Conservation (phyloP, 768 basidiomycete genomes). For the Boletus rufocinnamomeus region DNA sequence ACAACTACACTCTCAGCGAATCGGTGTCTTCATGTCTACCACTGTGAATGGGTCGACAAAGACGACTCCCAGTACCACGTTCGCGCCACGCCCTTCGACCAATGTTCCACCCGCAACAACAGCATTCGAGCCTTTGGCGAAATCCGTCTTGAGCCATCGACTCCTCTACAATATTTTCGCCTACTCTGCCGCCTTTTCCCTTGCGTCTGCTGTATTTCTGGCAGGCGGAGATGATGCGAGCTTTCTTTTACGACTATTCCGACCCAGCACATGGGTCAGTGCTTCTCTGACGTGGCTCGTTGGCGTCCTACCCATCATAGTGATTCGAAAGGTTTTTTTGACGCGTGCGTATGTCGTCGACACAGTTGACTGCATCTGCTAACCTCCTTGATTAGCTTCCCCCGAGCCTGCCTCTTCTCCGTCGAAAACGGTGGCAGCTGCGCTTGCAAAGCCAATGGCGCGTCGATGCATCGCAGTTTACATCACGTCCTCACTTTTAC, state of each 20-base stretch:
- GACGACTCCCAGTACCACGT: conserved; percentile 22
- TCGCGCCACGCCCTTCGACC: conserved; percentile 48
- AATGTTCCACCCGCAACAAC: conserved; percentile 58
- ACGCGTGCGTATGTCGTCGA: conserved; percentile 48
- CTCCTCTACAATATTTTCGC: conserved; percentile 56
- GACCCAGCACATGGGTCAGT: conserved; percentile 45
- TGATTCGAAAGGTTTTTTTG: conserved; percentile 60
- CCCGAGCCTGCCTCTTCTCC: conserved; percentile 55
- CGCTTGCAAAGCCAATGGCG: conserved; percentile 50
- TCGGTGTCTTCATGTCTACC: conserved; percentile 10
- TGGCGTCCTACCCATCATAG: conserved; percentile 56
- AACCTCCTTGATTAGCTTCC: conserved; percentile 37
- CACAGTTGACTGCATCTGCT: not conserved
- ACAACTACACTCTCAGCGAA: not conserved
- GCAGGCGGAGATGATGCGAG: conserved; percentile 17
- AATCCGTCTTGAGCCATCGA: conserved; percentile 60
- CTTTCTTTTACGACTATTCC: conserved; percentile 40
- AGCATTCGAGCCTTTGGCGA: conserved; percentile 66
- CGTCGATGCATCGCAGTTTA: conserved; percentile 49
- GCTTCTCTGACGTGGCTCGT: conserved; percentile 49
- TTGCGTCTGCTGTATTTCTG: conserved; percentile 42
- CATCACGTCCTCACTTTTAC: conserved; percentile 44
- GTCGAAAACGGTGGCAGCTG: conserved; percentile 45
- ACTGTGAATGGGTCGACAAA: not conserved
- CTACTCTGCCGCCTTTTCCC: conserved; percentile 50